Evolutionary conservation across 768 basidiomycete genomes (phyloP), one percentile per base, ranked within the genome.

Genomic region (Mycena galericulata): DNA sequence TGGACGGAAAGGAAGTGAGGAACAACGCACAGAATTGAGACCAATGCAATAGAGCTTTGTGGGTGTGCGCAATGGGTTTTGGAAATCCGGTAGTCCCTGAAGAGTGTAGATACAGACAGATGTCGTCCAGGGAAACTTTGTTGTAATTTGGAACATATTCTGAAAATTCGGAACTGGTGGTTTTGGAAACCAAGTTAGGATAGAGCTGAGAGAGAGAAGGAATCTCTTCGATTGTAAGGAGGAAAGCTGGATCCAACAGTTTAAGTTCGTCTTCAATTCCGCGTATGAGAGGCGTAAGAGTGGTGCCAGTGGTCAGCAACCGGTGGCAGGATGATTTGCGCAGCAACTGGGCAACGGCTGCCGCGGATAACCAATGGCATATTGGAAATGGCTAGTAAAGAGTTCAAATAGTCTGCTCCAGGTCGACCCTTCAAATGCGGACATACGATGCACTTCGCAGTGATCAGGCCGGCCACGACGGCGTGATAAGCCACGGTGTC

Each of bases 11-110:
- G 18, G 73, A 79, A 56, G 8, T 43, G n/a, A 43, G 8, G 34
- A 36, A 36, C n/a, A n/a, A 40, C 32, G 4, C 51, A 82, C 81
- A 65, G 11, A 66, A 76, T 80, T 10, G 78, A 73, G 2, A 72
- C 41, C 7, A 67, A 54, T 10, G 65, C 72, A 1, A n/a, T n/a
- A n/a, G n/a, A n/a, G n/a, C n/a, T n/a, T 65, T 41, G 45, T 78
- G 56, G 3, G 74, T 80, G 38, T 77, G 73, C 2, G 76, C 69
- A 41, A 83, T 79, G 2, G 82, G 72, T 54, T 81, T 82, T 0
- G 82, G 81, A 26, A 80, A 77, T 1, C 82, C 81, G 0, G 83
- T 81, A 49, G 82, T 82, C 15, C 82, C 82, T 0, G 84, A 83
- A 0, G 83, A 84, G 56, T 83, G 81, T 2, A 82, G 58, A 60